These are phyloP conservation scores for Myxozyma nipponensis DNA, from an alignment of 805 yeast species.

Conservation along the genomic window DNA sequence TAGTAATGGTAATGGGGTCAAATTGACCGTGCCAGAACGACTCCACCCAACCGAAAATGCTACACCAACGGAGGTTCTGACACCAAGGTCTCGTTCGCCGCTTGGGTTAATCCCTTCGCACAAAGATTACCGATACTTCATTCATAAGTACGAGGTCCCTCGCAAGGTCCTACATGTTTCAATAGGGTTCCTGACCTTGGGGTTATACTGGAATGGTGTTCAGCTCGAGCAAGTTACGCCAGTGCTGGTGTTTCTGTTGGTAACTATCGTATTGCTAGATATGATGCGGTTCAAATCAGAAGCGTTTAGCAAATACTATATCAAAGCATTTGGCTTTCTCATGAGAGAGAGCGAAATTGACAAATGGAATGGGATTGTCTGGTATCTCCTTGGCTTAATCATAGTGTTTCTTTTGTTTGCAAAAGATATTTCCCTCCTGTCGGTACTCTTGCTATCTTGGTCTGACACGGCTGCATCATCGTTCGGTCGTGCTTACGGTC, in stretches of 20 bases:
- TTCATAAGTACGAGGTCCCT: conserved; percentile 81
- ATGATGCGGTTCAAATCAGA: conserved; percentile 58
- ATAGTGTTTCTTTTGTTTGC: conserved; percentile 67
- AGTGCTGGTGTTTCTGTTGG: conserved; percentile 56
- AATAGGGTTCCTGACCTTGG: conserved; percentile 77
- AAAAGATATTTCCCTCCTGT: conserved; percentile 65
- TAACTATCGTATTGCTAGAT: conserved; percentile 59
- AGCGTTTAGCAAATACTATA: conserved; percentile 62
- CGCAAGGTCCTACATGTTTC: conserved; percentile 85
- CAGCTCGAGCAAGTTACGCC: conserved; percentile 54
- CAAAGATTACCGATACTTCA: conserved; percentile 37
- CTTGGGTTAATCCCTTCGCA: conserved; percentile 30
- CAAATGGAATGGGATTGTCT: conserved; percentile 75
- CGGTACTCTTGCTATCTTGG: conserved; percentile 85
- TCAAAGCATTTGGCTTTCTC: conserved; percentile 66
- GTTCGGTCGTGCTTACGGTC: conserved; percentile 80
- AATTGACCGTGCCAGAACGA: neutral
- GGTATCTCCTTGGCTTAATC: conserved; percentile 76
- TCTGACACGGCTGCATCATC: conserved; percentile 97
- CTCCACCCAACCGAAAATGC: neutral
- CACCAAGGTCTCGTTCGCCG: conserved; percentile 32
- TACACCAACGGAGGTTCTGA: conserved; percentile 6
- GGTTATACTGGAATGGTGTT: conserved; percentile 61
- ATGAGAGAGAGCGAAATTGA: conserved; percentile 81
- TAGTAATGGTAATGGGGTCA: neutral